Conservation (phyloP, 2,329 filamentous ascomycete species). For the Microascus cirrosus region DNA sequence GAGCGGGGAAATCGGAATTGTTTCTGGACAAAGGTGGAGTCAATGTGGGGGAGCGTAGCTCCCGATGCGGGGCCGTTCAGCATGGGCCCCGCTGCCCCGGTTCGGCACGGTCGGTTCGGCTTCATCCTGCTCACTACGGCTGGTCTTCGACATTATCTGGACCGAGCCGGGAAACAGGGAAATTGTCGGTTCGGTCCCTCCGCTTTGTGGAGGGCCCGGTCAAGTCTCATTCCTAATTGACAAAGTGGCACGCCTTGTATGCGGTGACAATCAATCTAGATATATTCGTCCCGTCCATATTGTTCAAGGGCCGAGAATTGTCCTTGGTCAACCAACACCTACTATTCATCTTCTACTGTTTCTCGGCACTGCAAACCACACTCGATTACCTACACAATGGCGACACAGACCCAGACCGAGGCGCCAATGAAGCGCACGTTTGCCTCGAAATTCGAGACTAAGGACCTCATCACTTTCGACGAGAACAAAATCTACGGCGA, state of each 20-base stretch:
- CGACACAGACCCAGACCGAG: slow-evolving; percentile 7
- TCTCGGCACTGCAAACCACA: neutral
- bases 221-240: no score
- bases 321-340: neutral
- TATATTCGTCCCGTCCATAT: neutral
- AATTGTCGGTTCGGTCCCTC: neutral
- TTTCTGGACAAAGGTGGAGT: neutral
- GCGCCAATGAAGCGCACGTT: slow-evolving; percentile 7
- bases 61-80: neutral
- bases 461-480: slow-evolving; percentile 12
- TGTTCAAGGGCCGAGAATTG: neutral
- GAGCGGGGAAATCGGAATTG: no score
- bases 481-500: slow-evolving; percentile 17
- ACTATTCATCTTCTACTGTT: neutral
- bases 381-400: slow-evolving; percentile 4
- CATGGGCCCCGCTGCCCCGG: neutral
- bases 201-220: no score
- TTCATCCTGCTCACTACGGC: neutral
- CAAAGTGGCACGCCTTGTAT: neutral
- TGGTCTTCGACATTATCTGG: neutral
- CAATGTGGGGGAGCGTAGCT: neutral
- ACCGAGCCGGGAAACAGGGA: neutral
- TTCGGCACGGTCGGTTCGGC: neutral
- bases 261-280: neutral
- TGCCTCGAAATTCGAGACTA: slow-evolving; percentile 11